Evolutionary conservation across 805 yeast genomes (phyloP).

Genomic region (Suhomyces sp.): DNA sequence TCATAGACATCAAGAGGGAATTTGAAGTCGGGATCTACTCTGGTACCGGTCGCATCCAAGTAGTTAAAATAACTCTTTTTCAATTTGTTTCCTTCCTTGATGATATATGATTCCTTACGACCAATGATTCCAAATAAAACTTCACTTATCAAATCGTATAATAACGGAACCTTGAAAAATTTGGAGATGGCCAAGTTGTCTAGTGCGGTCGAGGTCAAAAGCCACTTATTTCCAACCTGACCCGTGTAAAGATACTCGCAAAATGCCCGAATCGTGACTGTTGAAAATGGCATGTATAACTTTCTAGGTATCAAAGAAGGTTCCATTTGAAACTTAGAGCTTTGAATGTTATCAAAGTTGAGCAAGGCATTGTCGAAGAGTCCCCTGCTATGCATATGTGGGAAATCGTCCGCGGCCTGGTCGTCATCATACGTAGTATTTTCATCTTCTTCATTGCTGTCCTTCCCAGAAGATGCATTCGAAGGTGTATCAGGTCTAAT

Average conservation of each 20-base stretch:
- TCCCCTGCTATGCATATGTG: background rate
- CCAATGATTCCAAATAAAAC: constrained; percentile 68
- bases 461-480: constrained; percentile 5
- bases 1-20: constrained; percentile 52
- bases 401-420: background rate
- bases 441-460: constrained; percentile 8
- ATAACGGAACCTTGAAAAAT: constrained; percentile 63
- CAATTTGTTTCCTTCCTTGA: constrained; percentile 38
- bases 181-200: constrained; percentile 63
- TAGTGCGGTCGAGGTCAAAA: constrained; percentile 63
- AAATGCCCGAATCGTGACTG: constrained; percentile 59
- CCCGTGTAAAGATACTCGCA: constrained; percentile 77
- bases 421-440: background rate
- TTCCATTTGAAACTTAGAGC: constrained; percentile 43
- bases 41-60: constrained; percentile 23
- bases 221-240: constrained; percentile 74
- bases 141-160: constrained; percentile 68
- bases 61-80: constrained; percentile 26
- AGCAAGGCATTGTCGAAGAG: constrained; percentile 23
- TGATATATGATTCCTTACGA: constrained; percentile 55
- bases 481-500: constrained; percentile 5
- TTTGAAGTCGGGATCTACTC: constrained; percentile 20
- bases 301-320: constrained; percentile 66
- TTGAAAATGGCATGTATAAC: constrained; percentile 65
- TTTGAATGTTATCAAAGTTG: constrained; percentile 32